A percentile compares a stretch with the other conserved stretches of the same genome.
Evolutionary conservation across 169 alveolate species (phyloP).

Genomic region (Eimeria sp.): DNA sequence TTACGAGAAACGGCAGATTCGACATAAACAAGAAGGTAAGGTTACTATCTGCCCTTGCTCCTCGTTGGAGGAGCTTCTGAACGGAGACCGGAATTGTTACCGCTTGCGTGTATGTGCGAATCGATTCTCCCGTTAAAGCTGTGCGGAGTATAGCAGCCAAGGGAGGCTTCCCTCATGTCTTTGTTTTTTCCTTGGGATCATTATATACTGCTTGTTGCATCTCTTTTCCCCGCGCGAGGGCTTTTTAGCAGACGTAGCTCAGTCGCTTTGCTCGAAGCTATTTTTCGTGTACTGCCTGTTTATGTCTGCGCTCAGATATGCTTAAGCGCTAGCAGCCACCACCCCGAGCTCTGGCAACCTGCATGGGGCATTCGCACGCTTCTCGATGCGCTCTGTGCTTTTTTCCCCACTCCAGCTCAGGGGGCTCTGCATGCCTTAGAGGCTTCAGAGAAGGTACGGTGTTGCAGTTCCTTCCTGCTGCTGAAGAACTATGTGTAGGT

Average conservation of each 20-base stretch:
- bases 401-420: slow-evolving; percentile 92
- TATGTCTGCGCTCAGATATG: slow-evolving; percentile 87
- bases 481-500: neutral
- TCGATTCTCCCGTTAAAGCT: neutral
- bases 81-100: neutral
- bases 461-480: neutral
- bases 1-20: slow-evolving; percentile 96
- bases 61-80: neutral
- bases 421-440: slow-evolving; percentile 85
- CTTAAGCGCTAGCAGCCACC: slow-evolving; percentile 92
- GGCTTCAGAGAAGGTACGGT: slow-evolving; percentile 78
- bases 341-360: slow-evolving; percentile 97
- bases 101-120: neutral
- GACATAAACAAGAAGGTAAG: slow-evolving; percentile 92
- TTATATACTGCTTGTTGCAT: neutral
- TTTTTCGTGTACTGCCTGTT: neutral
- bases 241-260: neutral
- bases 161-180: neutral
- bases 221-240: neutral
- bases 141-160: neutral
- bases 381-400: slow-evolving; percentile 94
- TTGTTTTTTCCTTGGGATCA: neutral
- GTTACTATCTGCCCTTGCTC: neutral
- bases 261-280: neutral
- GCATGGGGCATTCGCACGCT: slow-evolving; percentile 96